Evolutionary conservation across 2,329 filamentous ascomycete genomes (phyloP), one percentile per base, ranked within the genome.

Genomic region (Fusarium avenaceum): DNA sequence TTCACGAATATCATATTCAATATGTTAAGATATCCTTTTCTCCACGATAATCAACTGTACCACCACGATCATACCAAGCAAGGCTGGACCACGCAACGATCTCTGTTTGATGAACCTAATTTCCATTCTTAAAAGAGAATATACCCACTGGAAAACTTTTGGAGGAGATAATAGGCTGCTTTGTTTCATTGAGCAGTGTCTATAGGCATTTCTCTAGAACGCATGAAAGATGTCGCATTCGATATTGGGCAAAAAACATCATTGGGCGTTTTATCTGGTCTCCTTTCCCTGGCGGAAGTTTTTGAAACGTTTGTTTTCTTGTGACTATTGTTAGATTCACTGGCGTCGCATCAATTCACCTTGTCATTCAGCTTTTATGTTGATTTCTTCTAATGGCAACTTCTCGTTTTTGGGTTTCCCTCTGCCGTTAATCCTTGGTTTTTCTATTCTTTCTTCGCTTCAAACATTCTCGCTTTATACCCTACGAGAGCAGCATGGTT

Each of bases 131-230:
- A 43, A 64, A 67, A 67, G 60, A 65, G 72, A 71, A 77, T 70
- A 76, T 78, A 77, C 74, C 73, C 73, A 62, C 57, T 67, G 72
- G 73, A 72, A 72, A 65, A 22, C 56, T 54, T 72, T 73, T 75
- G 74, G 62, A 76, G 71, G 75, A 70, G 65, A 65, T 33, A 43
- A 35, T 33, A 40, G 44, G 44, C 38, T 49, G 43, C 20, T 42
- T 26, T 35, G 22, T 33, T 32, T 45, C 43, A 58, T 40, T 63
- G 40, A 47, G 48, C 32, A 54, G 38, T 55, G 40, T 53, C 50
- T 46, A 42, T 49, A 40, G 56, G 57, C 49, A 62, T 48, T 61
- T 49, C 17, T 47, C 51, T 65, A 55, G 51, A 63, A 40, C 63
- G 46, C 47, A 61, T 63, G 55, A 57, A 68, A 58, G 42, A 63